Percentiles rank a stretch among this genome's conserved stretches.
These are phyloP conservation scores for Cryptosporidium parvum DNA, from an alignment of 169 alveolate genomes.

Conservation along the genomic window DNA sequence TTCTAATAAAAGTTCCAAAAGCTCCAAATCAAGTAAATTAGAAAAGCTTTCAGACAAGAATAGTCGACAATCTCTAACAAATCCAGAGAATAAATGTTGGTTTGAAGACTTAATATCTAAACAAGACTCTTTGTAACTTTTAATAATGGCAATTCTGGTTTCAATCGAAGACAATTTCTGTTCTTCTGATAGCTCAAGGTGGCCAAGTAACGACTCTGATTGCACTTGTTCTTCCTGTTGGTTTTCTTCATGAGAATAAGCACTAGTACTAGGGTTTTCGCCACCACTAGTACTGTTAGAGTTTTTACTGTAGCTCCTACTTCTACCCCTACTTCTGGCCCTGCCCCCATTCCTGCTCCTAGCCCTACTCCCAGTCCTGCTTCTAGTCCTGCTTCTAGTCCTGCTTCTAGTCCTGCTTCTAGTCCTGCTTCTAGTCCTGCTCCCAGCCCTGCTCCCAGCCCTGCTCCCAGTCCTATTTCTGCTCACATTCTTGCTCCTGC, in stretches of 20 bases:
- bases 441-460: background rate
- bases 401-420: background rate
- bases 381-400: background rate
- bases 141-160: background rate
- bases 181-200: background rate
- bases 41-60: background rate
- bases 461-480: background rate
- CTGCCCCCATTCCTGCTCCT: background rate
- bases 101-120: background rate
- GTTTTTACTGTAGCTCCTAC: background rate
- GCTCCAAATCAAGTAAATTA: background rate
- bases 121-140: conserved; percentile 12
- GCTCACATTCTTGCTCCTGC: background rate
- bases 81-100: background rate
- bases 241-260: background rate
- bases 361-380: background rate
- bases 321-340: background rate
- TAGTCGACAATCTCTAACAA: background rate
- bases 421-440: background rate
- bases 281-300: background rate
- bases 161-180: background rate
- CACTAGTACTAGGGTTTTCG: background rate
- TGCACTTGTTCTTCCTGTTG: background rate
- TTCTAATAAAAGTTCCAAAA: background rate
- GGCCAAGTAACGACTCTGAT: background rate